Base-by-base conservation (phyloP, 306 rosid species). In the Castanospermum australe region DNA sequence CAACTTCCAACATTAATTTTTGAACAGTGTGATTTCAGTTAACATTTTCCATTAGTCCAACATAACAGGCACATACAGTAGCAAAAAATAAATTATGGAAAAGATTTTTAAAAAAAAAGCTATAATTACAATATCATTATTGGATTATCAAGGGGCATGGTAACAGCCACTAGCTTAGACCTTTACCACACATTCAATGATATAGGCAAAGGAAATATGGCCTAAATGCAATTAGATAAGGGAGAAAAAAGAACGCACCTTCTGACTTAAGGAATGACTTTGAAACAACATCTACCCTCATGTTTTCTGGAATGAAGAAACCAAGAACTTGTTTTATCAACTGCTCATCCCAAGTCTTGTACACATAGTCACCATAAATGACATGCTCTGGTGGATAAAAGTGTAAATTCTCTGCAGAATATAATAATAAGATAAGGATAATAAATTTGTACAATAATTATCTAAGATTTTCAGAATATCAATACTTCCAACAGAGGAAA, bases 201-300 rank as follows among this genome's bases (percentile, higher is more conserved):
- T 21, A 28, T 0, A 17, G 44, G 21, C 15, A 82, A 25, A 44
- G 60, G 44, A 22, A 38, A 33, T 73, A 44, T 20, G 18, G 39
- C 36, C 61, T 73, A 39, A 22, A 25, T 47, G 17, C 30, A 38
- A 59, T 33, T 75, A 62, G 71, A 82, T 45, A 67, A 83, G 45
- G 65, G 30, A 61, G 48, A 61, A 24, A 32, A 33, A 44, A 20
- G n/a, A 81, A 77, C 8, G 25, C 79, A 91, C 99, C 96, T 88
- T 88, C 85, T 24, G 88, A 78, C 67, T 81, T 84, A 5, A 41
- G 83, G 74, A 86, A 84, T 71, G 86, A 84, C 86, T 91, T 93
- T 48, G 99, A 92, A 42, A 91, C 83, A 72, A 88, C 89, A 80
- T 93, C 99, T 72, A 92, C 64, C 83, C 99, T 90, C 99, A 95